phyloP scores from a whole-genome alignment of 2,329 filamentous ascomycete species.

The Hawksworthiomyces lignivorus region DNA sequence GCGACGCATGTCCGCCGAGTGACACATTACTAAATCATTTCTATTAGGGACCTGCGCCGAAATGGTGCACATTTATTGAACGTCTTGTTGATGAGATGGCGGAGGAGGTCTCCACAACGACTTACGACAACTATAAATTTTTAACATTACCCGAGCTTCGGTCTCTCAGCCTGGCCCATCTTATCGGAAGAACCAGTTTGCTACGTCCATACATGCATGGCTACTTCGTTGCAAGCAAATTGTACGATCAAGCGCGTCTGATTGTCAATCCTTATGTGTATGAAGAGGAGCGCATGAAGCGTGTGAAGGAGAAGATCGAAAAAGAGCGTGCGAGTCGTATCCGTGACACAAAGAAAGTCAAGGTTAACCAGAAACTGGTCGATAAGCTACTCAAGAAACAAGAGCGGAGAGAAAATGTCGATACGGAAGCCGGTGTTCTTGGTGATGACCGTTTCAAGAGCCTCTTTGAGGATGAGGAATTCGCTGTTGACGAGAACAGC shows the following conservation, averaged over 20 bases:
- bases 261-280: constrained; percentile 92
- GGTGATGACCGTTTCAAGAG: constrained; percentile 79
- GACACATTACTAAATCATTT: background rate
- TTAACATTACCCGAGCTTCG: constrained; percentile 80
- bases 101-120: constrained; percentile 67
- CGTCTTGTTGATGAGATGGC: constrained; percentile 99
- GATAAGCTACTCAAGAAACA: constrained; percentile 64
- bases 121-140: constrained; percentile 99
- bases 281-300: constrained; percentile 86
- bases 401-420: constrained; percentile 50
- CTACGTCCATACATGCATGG: constrained; percentile 98
- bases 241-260: constrained; percentile 90
- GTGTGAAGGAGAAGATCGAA: constrained; percentile 89
- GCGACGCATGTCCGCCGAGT: too few relatives aligned
- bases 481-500: constrained; percentile 82
- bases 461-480: constrained; percentile 89
- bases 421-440: constrained; percentile 59
- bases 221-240: constrained; percentile 89
- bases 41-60: constrained; percentile 67
- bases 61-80: constrained; percentile 94
- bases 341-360: constrained; percentile 91
- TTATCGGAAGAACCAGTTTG: constrained; percentile 83
- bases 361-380: constrained; percentile 81
- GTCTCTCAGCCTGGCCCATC: constrained; percentile 75
- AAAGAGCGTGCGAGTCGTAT: constrained; percentile 95